Evolutionary conservation across 1,284 basidiomycete species (phyloP), one percentile per base, ranked within the genome.

Genomic region (Abortiporus biennis): DNA sequence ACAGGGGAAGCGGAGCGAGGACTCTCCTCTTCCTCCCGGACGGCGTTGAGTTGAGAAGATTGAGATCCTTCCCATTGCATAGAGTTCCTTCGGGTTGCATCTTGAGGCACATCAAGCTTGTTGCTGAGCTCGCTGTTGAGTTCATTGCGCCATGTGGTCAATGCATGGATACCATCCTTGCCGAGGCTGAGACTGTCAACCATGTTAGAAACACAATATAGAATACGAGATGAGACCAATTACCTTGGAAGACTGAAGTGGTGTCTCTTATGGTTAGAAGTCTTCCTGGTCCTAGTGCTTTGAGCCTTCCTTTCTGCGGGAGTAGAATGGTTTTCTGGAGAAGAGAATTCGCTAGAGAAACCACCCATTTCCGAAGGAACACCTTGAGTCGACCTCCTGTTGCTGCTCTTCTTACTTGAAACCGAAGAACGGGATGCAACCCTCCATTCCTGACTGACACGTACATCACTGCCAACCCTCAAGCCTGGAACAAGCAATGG

Each of bases 401-500:
- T 47, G 44, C 64, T 68, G 52, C 59, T 64, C 22, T 64, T 62
- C 35, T 67, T 68, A 43, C 57, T 65, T 49, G 65, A 67, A 51
- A 65, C 66, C 40, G 62, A 47, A 15, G 67, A 67, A 19, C 59
- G 66, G 27, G 71, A 67, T n/a, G n/a, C n/a, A 17, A 65, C 63
- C 17, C 62, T 65, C 51, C 64, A 69, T 13, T 65, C 62, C 45
- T 56, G 45, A 42, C 65, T 69, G 51, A 80, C 71, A 54, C 63
- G 72, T 61, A 80, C 69, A 37, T 74, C 68, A 4, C 61, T 50
- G 16, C 80, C 75, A 38, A 81, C 63, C 41, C 64, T 79, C 20
- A 84, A 62, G 3, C 80, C 80, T n/a, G 80, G 80, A 27, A 83
- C 69, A 23, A 84, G 72, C 19, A 80, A 59, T n/a, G 81, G 81